A percentile compares a stretch with the other conserved stretches of the same genome.
Evolutionary conservation across 1,139 yeast genomes (phyloP).

Genomic region (Lodderomyces oxycetoniae): DNA sequence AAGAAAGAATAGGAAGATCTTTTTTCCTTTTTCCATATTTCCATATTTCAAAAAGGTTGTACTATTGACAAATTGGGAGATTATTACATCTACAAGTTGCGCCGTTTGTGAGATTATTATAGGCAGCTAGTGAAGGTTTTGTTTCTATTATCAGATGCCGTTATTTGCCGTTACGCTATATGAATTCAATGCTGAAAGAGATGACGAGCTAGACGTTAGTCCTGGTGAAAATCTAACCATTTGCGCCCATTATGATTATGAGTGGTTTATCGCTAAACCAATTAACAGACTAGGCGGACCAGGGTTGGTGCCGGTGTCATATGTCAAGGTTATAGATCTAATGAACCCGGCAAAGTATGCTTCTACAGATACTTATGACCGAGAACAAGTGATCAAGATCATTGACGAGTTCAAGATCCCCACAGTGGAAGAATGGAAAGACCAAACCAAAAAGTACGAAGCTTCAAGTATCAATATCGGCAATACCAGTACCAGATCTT

Average conservation of each 20-base stretch:
- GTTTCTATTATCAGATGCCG: too few species aligned
- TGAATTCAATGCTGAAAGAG: constrained; percentile 84
- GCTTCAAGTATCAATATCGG: constrained; percentile 86
- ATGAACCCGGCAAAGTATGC: constrained; percentile 37
- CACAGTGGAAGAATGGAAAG: constrained; percentile 94
- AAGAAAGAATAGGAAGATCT: too few species aligned
- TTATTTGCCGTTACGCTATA: constrained; percentile 53
- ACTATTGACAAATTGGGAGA: too few species aligned
- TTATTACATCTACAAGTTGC: background rate
- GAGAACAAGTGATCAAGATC: constrained; percentile 28
- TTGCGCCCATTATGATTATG: constrained; percentile 93
- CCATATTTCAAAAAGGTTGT: too few species aligned
- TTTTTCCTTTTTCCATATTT: too few species aligned
- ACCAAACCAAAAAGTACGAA: constrained; percentile 84
- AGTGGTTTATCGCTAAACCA: constrained; percentile 98
- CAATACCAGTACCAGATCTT: constrained; percentile 17
- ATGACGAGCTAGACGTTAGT: constrained; percentile 76
- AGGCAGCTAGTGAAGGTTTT: too few species aligned
- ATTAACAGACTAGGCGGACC: constrained; percentile 95
- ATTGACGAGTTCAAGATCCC: constrained; percentile 71
- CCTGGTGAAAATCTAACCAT: constrained; percentile 89
- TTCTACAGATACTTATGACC: constrained; percentile 16
- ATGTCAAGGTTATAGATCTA: constrained; percentile 80
- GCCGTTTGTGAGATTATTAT: background rate
- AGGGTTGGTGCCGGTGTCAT: constrained; percentile 88